Percentiles rank a stretch among this genome's conserved stretches.
Evolutionary conservation across 2,329 filamentous ascomycete species (phyloP).

Genomic region (Aureobasidium sp.): DNA sequence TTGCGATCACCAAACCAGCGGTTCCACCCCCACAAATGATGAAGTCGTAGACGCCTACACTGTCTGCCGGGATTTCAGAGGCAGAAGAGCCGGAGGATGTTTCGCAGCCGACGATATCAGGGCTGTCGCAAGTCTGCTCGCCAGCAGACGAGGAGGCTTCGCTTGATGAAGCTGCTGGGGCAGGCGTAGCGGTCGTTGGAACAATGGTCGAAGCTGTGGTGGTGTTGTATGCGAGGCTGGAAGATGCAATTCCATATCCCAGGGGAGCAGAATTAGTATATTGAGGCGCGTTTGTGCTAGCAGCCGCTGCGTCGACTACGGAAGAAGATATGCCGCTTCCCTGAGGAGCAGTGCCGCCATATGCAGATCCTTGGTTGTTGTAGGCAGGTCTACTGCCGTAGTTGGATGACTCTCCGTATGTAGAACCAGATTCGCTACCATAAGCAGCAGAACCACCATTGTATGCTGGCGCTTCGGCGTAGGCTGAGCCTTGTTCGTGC

Average conservation of each 20-base stretch:
- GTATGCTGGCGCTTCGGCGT: background rate
- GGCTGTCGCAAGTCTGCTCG: background rate
- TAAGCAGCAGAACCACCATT: background rate
- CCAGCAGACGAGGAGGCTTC: background rate
- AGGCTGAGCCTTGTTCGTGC: background rate
- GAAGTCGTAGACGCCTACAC: constrained; percentile 56
- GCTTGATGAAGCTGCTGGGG: background rate
- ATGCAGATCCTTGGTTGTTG: background rate
- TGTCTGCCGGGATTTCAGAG: background rate
- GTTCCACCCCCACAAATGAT: constrained; percentile 79
- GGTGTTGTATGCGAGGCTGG: background rate
- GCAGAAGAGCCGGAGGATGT: background rate
- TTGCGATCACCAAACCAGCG: constrained; percentile 75
- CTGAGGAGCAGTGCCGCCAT: background rate
- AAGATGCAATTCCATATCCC: background rate
- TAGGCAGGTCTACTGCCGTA: background rate
- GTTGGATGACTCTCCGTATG: background rate
- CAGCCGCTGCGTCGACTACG: background rate
- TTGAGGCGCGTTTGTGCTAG: background rate
- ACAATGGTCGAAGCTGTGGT: background rate
- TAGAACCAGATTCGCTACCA: background rate
- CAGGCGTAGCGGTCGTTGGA: background rate
- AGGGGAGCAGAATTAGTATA: background rate
- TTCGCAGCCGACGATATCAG: background rate
- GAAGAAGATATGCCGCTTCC: background rate